Base-by-base conservation (phyloP, 345 rosid genomes). In the Moricandia moricandioides region DNA sequence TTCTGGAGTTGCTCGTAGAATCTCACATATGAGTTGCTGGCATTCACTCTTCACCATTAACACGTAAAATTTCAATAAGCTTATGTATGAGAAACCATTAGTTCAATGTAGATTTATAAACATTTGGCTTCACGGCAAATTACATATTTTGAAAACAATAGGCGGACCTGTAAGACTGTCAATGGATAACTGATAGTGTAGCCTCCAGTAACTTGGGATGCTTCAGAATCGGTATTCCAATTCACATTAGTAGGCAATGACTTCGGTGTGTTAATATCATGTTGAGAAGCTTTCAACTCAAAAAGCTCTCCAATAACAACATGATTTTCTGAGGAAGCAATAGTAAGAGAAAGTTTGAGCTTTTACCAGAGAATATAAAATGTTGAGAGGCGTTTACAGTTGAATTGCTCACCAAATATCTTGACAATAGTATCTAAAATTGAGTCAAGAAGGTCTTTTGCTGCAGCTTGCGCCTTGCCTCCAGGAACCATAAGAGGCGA, bases 1-100 rank as follows among this genome's bases (percentile, higher is more conserved):
- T 85, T 95, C 98, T 60, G 98, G 99, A 63, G 98, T 95, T 78
- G 99, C 97, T 84, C 99, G 87, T 72, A 95, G 84, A 85, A 95
- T 89, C 83, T 95, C 99, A 78, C 99, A 95, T 71, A 95, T 90
- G 67, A 95, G 96, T 87, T 95, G 99, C 82, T 95, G 99, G 83
- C 98, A 92, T 83, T 95, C 99, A 83, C 99, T 95, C 99, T 95
- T 78, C 57, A 43, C 65, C 71, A 62, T 51, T 47, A 67, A 69
- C 26, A 60, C 55, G 47, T 0, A 72, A 58, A 31, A 39, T 26
- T 60, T 51, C 61, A 64, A 61, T 58, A 57, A 70, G 72, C 61
- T 43, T 63, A 67, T 56, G 70, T 65, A 64, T 62, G 40, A 47
- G 35, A 69, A 64, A 27, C 43, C 27, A 69, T 64, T 68, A 61